phyloP scores from a whole-genome alignment of 1,284 basidiomycete genomes.

The Earliella scabrosa region DNA sequence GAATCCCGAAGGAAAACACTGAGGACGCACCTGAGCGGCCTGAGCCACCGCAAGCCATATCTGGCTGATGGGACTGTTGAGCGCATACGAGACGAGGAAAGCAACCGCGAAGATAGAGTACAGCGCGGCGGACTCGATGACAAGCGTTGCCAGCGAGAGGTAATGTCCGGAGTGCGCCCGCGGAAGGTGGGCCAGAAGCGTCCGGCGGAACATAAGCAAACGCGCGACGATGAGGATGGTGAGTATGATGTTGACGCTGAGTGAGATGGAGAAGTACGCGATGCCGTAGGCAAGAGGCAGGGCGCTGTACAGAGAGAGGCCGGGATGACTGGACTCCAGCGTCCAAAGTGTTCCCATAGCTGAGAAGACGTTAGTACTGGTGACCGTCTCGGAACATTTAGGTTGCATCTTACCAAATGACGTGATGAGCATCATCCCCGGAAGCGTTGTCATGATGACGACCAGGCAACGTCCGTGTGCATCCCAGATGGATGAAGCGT shows the following conservation, averaged over 20 bases:
- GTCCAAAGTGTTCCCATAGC: slow-evolving; percentile 47
- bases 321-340: slow-evolving; percentile 41
- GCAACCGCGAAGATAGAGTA: slow-evolving; percentile 45
- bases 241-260: slow-evolving; percentile 47
- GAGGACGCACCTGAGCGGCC: slow-evolving; percentile 10
- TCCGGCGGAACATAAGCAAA: slow-evolving; percentile 41
- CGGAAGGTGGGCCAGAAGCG: slow-evolving; percentile 32
- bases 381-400: slow-evolving; percentile 28
- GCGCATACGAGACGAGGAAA: slow-evolving; percentile 46
- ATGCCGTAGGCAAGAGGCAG: slow-evolving; percentile 39
- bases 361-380: slow-evolving; percentile 34
- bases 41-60: slow-evolving; percentile 2
- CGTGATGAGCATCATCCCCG: slow-evolving; percentile 28
- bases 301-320: slow-evolving; percentile 41
- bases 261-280: slow-evolving; percentile 46
- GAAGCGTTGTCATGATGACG: slow-evolving; percentile 36
- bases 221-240: slow-evolving; percentile 45
- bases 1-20: too few species aligned
- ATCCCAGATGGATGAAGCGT: too few species aligned
- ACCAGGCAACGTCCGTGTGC: slow-evolving; percentile 37
- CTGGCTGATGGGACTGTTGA: slow-evolving; percentile 30
- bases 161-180: slow-evolving; percentile 40
- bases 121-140: slow-evolving; percentile 46
- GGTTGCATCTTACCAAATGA: slow-evolving; percentile 39
- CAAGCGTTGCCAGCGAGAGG: slow-evolving; percentile 42